Evolutionary conservation across 805 yeast genomes (phyloP), one percentile per base, ranked within the genome.

Genomic region (Starmerella roubikii): DNA sequence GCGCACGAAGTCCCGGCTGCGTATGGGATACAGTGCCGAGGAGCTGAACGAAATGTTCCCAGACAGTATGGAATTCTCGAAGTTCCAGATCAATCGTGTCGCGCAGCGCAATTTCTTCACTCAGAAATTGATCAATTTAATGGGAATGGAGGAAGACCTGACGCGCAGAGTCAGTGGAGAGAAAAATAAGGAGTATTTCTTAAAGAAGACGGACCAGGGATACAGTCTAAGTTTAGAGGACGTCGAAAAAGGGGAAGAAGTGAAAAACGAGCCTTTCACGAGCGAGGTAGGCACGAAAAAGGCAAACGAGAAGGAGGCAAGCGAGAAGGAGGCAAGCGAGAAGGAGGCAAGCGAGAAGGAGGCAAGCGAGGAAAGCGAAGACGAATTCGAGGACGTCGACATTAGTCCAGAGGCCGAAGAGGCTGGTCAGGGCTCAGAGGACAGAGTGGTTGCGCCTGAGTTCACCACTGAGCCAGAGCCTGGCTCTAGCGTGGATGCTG

Each of bases 21-120:
- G 99, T 61, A 78, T 91, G 94, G 99, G 99, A 1, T 86, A 81
- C 54, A 67, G 88, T 0, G 82, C 85, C 41, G 85, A 81, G n/a
- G 96, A 91, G 53, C 64, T 91, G 26, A 81, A 82, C 47, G 62
- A 71, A 4, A 61, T 84, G 39, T 91, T 88, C 51, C 93, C 95
- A 0, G 68, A 81, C 51, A 74, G 86, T 38, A 68, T 82, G 72
- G 95, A 85, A 44, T 91, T 91, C 52, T 85, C 96, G 15, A 77
- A 71, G 50, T 91, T 91, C 57, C 99, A 91, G 57, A 82, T 91
- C 44, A 76, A 81, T 50, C 81, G 88, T 72, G 97, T 91, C 1
- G 80, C 83, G 49, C 84, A 84, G 55, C 68, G 99, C 45, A 91
- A 91, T 56, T 85, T 72, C 54, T 76, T 79, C 48, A 88, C 98